Evolutionary conservation across 139 green algal genomes (phyloP).

Genomic region (Choricystis sp.): DNA sequence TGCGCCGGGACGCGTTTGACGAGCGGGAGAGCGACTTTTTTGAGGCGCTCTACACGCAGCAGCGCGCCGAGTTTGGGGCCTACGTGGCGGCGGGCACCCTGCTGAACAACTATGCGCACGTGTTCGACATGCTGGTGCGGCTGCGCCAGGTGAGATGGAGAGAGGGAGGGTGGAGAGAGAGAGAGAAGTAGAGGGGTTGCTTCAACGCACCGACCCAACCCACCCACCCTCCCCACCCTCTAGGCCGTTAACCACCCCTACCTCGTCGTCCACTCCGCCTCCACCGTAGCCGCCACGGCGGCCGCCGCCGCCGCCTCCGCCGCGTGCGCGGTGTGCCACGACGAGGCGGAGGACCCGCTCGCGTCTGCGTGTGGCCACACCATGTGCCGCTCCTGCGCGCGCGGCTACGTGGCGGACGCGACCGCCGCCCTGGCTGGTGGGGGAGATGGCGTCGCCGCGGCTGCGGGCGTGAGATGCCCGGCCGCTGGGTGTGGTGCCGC

Average conservation of each 20-base stretch:
- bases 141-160: too few species aligned
- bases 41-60: constrained; percentile 72
- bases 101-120: constrained; percentile 43
- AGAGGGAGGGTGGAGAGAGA: too few species aligned
- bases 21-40: constrained; percentile 81
- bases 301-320: constrained; percentile 1
- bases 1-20: constrained; percentile 58
- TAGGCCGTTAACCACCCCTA: constrained; percentile 79
- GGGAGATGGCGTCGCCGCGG: too few species aligned
- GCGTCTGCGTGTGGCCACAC: constrained; percentile 43
- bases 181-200: too few species aligned
- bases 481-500: constrained; percentile 28
- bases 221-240: too few species aligned
- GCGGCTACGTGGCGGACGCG: constrained; percentile 42
- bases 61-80: constrained; percentile 50
- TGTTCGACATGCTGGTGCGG: constrained; percentile 85
- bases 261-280: constrained; percentile 61
- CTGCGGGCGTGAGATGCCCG: constrained; percentile 39
- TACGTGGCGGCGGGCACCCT: constrained; percentile 35
- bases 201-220: too few species aligned
- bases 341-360: constrained; percentile 50
- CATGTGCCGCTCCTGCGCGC: constrained; percentile 66
- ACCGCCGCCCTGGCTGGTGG: constrained; percentile 2
- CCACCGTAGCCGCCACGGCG: constrained; percentile 9
- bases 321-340: constrained; percentile 56